These are phyloP conservation scores for Solanum pinnatisectum DNA, from an alignment of 257 asterid genomes.

Conservation along the genomic window DNA sequence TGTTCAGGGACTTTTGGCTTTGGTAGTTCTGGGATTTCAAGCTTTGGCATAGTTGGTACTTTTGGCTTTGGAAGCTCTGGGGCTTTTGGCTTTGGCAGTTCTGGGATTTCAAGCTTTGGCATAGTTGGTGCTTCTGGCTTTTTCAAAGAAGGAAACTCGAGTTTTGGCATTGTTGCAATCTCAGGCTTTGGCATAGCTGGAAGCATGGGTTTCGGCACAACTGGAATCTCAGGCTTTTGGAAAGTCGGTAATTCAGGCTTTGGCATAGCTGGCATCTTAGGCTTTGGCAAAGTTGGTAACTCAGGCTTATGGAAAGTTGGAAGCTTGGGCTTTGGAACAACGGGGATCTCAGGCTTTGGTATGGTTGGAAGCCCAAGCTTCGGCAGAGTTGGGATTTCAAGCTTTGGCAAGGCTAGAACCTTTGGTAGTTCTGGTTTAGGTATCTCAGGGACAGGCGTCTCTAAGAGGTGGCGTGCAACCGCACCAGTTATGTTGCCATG, in stretches of 20 bases:
- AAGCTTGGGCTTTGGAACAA: neutral
- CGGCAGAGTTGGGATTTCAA: neutral
- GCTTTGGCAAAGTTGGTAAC: neutral
- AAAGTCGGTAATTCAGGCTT: neutral
- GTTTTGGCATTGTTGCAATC: neutral
- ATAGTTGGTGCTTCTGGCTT: neutral
- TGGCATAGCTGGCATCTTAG: neutral
- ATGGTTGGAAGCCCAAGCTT: conserved; percentile 5
- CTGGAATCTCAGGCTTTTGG: neutral
- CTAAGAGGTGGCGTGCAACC: conserved; percentile 17
- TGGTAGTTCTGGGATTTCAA: neutral
- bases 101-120: conserved; percentile 3
- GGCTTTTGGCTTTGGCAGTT: no score
- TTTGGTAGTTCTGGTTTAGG: neutral
- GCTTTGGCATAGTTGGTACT: neutral
- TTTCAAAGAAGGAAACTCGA: neutral
- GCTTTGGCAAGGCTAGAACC: neutral
- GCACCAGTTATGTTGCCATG: neutral
- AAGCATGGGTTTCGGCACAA: neutral
- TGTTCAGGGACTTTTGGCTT: no score
- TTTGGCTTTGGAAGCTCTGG: neutral
- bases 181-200: neutral
- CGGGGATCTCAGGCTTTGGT: conserved; percentile 16
- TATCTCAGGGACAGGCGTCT: neutral
- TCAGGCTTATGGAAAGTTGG: neutral